Evolutionary conservation across 78 protist genomes (phyloP), one percentile per base, ranked within the genome.

Genomic region (Cavenderia fasciculata): DNA sequence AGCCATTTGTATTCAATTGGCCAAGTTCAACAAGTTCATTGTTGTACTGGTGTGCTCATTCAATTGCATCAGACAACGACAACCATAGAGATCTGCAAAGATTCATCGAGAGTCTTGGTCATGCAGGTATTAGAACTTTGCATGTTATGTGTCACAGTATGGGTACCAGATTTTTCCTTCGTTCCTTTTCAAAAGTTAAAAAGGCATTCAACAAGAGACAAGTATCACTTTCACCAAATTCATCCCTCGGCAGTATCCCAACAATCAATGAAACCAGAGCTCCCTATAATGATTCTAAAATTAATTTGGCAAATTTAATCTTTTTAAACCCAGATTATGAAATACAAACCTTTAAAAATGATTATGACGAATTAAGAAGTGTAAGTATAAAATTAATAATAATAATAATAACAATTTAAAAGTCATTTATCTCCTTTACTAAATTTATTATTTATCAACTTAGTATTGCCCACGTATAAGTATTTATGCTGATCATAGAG

Each of bases 1-100:
- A 72, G 41, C 95, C 92, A 47, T 43, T 91, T 71, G 95, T 91
- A 18, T 91, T 91, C 63, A 70, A 71, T 68, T 91, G 95, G 95
- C 95, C 95, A 31, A 61, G 74, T 29, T 74, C 86, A 19, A 86
- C 95, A 4, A 29, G 54, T 16, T 66, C 72, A 36, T 51, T 69
- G 31, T 44, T 69, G 10, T 91, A 91, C 52, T 86, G 78, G 82
- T 82, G 86, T 27, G 95, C 93, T 52, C 76, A 52, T 68, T 61
- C 66, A 7, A 38, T 65, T 41, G 95, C 95, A 40, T 69, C 90
- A 29, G 74, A 74, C 38, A 66, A 44, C 51, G 85, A 73, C 33
- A 51, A 69, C 40, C 90, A 57, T 11, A 33, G 76, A 41, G 95
- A 91, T 59, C 57, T 91, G 19, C 75, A 63, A 52, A 74, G 52